Evolutionary conservation across 1,139 yeast genomes (phyloP).

Genomic region (Meyerozyma carpophila): DNA sequence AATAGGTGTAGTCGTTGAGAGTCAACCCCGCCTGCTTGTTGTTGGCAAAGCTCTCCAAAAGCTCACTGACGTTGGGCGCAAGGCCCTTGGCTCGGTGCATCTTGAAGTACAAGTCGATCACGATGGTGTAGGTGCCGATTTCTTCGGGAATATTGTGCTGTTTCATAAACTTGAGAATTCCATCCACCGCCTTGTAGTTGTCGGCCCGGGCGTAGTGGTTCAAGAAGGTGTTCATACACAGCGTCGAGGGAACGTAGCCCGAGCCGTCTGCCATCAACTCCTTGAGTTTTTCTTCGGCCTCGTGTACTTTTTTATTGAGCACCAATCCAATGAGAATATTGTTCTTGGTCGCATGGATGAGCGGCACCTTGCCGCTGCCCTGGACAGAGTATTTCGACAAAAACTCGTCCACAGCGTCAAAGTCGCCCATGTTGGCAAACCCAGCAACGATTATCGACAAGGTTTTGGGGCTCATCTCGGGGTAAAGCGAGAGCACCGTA

Average conservation of each 20-base stretch:
- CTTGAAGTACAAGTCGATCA: conserved; percentile 54
- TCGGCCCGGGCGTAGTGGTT: conserved; percentile 23
- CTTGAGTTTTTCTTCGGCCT: conserved; percentile 31
- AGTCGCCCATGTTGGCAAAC: conserved; percentile 30
- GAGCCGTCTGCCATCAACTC: conserved; percentile 21
- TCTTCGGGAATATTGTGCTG: conserved; percentile 48
- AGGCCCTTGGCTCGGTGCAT: conserved; percentile 38
- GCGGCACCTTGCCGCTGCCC: conserved; percentile 17
- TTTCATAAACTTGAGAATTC: conserved; percentile 34
- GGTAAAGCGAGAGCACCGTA: conserved; percentile 23
- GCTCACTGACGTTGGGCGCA: conserved; percentile 34
- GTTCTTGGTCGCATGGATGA: conserved; percentile 27
- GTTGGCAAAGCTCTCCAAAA: conserved; percentile 32
- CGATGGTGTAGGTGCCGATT: conserved; percentile 60
- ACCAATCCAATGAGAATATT: conserved; percentile 33
- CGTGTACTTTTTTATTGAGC: conserved; percentile 22
- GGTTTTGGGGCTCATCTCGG: conserved; percentile 22
- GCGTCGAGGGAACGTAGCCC: conserved; percentile 27
- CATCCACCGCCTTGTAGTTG: conserved; percentile 35
- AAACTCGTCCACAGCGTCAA: conserved; percentile 28
- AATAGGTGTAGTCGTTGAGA: conserved; percentile 46
- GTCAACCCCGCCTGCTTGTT: conserved; percentile 28
- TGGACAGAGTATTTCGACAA: conserved; percentile 16
- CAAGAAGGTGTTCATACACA: conserved; percentile 34
- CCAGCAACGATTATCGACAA: conserved; percentile 29